These are phyloP conservation scores for Wickerhamiella cacticola DNA, from an alignment of 805 yeast genomes.

Conservation along the genomic window DNA sequence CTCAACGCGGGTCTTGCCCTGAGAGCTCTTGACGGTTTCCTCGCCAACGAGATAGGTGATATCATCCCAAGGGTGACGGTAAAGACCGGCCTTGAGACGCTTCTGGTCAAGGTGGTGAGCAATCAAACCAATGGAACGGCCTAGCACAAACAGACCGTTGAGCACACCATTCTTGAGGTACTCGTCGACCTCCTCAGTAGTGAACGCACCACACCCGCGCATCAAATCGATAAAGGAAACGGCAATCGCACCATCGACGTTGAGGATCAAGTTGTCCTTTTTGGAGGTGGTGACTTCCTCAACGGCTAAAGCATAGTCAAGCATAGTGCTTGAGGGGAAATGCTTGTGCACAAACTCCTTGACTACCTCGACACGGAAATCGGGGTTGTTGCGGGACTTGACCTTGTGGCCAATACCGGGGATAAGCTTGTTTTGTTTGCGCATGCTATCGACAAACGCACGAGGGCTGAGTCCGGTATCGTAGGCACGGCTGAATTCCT, in stretches of 20 bases:
- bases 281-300: conserved; percentile 40
- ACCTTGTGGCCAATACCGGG: conserved; percentile 40
- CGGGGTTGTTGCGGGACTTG: conserved; percentile 39
- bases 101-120: conserved; percentile 38
- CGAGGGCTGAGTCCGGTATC: conserved; percentile 37
- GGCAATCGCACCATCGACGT: conserved; percentile 38
- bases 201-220: conserved; percentile 36
- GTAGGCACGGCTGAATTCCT: conserved; percentile 35
- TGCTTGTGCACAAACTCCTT: conserved; percentile 36
- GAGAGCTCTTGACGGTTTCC: conserved; percentile 25
- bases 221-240: conserved; percentile 35
- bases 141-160: conserved; percentile 36
- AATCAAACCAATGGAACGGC: conserved; percentile 37
- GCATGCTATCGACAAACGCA: conserved; percentile 36
- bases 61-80: conserved; percentile 40
- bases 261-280: conserved; percentile 36
- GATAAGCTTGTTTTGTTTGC: conserved; percentile 37
- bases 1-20: conserved; percentile 28
- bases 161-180: conserved; percentile 37
- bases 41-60: conserved; percentile 34
- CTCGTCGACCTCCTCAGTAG: conserved; percentile 36
- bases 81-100: conserved; percentile 36
- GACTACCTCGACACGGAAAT: conserved; percentile 37
- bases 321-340: conserved; percentile 34
- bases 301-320: conserved; percentile 38